These are phyloP conservation scores for Meyerozyma guilliermondii DNA, from an alignment of 1,139 yeast species.

Conservation along the genomic window DNA sequence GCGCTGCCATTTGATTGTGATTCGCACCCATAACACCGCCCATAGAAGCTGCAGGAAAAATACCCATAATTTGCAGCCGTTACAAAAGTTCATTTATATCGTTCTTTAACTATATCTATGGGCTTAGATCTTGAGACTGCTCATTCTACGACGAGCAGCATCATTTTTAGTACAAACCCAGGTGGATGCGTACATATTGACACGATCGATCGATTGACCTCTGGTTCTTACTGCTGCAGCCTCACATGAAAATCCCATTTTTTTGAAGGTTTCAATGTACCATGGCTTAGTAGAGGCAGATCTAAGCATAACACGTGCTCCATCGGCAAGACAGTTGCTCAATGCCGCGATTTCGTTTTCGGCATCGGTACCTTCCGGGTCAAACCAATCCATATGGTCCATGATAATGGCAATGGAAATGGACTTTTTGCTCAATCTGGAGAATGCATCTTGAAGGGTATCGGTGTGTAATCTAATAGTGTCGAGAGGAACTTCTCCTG, in stretches of 20 bases:
- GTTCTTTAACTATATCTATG: no score
- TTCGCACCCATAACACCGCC: neutral
- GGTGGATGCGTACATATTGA: conserved; percentile 84
- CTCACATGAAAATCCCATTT: conserved; percentile 58
- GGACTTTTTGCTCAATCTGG: conserved; percentile 55
- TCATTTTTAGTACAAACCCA: conserved; percentile 68
- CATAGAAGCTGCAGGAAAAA: neutral
- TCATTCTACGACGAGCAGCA: conserved; percentile 32
- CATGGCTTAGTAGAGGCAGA: conserved; percentile 73
- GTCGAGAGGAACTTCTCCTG: conserved; percentile 45
- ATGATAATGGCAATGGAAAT: conserved; percentile 75
- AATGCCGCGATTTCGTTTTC: conserved; percentile 62
- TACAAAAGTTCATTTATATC: neutral
- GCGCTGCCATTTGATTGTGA: neutral
- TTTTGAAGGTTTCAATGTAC: conserved; percentile 68
- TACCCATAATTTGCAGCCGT: conserved; percentile 1
- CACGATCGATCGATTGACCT: conserved; percentile 68
- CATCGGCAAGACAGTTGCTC: conserved; percentile 54
- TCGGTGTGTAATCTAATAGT: conserved; percentile 77
- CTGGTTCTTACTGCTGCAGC: conserved; percentile 64
- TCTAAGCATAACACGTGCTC: conserved; percentile 74
- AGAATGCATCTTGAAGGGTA: conserved; percentile 68
- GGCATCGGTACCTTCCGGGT: conserved; percentile 60
- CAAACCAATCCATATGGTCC: conserved; percentile 95
- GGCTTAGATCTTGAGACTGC: conserved; percentile 30